Conservation (phyloP, 441 rosid species). For the Erysimum cheiri region DNA sequence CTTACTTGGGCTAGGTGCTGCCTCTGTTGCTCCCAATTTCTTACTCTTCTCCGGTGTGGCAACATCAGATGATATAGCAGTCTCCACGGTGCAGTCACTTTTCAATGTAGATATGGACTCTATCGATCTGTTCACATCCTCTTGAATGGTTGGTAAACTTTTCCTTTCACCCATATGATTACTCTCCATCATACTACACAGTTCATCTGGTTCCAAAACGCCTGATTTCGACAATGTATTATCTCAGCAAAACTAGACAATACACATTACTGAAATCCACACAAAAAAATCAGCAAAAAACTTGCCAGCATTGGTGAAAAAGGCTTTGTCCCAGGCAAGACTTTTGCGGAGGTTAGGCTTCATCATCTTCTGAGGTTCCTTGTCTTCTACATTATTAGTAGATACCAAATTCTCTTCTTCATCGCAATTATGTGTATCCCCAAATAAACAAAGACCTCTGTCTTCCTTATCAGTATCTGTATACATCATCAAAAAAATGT, state of each 20-base stretch:
- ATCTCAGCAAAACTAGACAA: constrained; percentile 20
- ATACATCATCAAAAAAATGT: constrained; percentile 17
- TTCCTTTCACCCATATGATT: constrained; percentile 49
- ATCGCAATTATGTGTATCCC: constrained; percentile 36
- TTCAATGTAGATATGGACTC: constrained; percentile 80
- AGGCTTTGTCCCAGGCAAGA: constrained; percentile 96
- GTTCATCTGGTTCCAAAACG: constrained; percentile 86
- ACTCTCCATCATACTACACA: constrained; percentile 74
- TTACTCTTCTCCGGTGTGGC: constrained; percentile 45
- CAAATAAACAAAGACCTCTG: constrained; percentile 45
- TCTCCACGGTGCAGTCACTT: constrained; percentile 65
- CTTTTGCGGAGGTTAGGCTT: constrained; percentile 83
- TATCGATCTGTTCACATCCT: constrained; percentile 71
- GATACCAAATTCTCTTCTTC: constrained; percentile 37
- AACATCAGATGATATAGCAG: constrained; percentile 44
- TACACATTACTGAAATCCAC: not conserved
- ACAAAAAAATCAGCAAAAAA: not conserved
- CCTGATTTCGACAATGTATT: constrained; percentile 52
- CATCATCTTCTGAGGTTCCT: constrained; percentile 46
- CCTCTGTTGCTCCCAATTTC: constrained; percentile 42
- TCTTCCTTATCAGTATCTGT: constrained; percentile 53
- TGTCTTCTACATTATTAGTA: constrained; percentile 41
- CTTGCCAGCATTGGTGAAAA: constrained; percentile 89
- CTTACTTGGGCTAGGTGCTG: constrained; percentile 57
- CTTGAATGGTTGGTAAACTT: constrained; percentile 67